A percentile compares a stretch with the other conserved stretches of the same genome.
phyloP scores from a whole-genome alignment of 768 basidiomycete species.

The Tylopilus rubrobrunneus region DNA sequence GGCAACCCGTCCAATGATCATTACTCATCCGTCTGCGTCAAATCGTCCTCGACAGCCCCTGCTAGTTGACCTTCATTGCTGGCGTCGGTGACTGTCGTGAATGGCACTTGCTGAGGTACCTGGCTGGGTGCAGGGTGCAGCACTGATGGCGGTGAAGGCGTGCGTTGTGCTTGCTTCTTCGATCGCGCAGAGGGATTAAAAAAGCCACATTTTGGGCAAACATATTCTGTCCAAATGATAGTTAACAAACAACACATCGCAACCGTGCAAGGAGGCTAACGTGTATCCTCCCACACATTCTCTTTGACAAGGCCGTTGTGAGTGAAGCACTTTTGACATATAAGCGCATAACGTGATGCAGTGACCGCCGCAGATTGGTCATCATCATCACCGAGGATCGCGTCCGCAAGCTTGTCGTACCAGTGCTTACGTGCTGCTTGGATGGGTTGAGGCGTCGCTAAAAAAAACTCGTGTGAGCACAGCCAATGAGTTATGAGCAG shows the following conservation, averaged over 20 bases:
- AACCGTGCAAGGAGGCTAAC: conserved; percentile 44
- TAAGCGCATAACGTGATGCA: conserved; percentile 69
- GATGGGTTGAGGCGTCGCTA: conserved; percentile 39
- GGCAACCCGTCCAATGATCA: background rate
- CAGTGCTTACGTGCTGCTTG: conserved; percentile 65
- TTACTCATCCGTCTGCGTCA: conserved; percentile 15
- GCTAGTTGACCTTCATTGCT: background rate
- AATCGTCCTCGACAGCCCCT: conserved; percentile 4
- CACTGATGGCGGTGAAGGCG: conserved; percentile 27
- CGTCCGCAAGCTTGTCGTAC: conserved; percentile 87
- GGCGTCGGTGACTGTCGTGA: background rate
- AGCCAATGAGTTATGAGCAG: background rate
- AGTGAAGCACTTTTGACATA: conserved; percentile 81
- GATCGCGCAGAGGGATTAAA: conserved; percentile 58
- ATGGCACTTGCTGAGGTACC: conserved; percentile 1
- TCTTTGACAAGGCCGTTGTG: conserved; percentile 90
- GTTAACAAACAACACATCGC: background rate
- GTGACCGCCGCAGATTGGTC: conserved; percentile 34
- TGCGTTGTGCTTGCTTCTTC: conserved; percentile 26
- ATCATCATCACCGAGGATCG: conserved; percentile 79
- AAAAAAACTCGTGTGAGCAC: conserved; percentile 6
- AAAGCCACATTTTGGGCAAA: conserved; percentile 81
- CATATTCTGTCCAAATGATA: conserved; percentile 55
- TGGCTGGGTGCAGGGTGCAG: conserved; percentile 9
- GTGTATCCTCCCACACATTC: conserved; percentile 73